These are phyloP conservation scores for Cercospora citrullina DNA, from an alignment of 2,329 filamentous ascomycete species.

Conservation along the genomic window DNA sequence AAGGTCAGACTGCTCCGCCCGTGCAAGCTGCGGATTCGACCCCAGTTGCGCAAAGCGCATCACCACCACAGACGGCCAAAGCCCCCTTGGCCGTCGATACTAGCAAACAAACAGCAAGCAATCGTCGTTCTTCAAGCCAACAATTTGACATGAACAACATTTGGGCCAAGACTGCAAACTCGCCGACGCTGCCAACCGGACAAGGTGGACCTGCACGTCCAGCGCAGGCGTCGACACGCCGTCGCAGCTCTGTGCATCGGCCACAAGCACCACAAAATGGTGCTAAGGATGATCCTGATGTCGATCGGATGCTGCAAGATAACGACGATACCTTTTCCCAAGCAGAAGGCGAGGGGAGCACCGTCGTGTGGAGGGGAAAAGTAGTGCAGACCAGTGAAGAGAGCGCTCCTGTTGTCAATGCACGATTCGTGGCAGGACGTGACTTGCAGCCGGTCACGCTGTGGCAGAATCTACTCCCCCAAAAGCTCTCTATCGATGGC, in stretches of 20 bases:
- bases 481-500: slow-evolving; percentile 68
- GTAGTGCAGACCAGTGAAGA: slow-evolving; percentile 46
- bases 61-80: slow-evolving; percentile 32
- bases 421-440: slow-evolving; percentile 80
- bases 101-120: slow-evolving; percentile 13
- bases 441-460: slow-evolving; percentile 67
- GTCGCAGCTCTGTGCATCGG: slow-evolving; percentile 37
- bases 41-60: slow-evolving; percentile 26
- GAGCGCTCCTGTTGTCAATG: slow-evolving; percentile 60
- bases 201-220: slow-evolving; percentile 41
- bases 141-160: slow-evolving; percentile 82
- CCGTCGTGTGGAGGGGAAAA: slow-evolving; percentile 75
- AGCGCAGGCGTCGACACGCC: slow-evolving; percentile 50
- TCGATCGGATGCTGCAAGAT: slow-evolving; percentile 83
- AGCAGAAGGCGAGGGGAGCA: slow-evolving; percentile 62
- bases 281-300: slow-evolving; percentile 77
- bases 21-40: slow-evolving; percentile 6
- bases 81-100: slow-evolving; percentile 27
- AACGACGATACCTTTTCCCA: slow-evolving; percentile 80
- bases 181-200: slow-evolving; percentile 30
- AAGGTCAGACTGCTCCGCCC: slow-evolving; percentile 40
- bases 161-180: slow-evolving; percentile 66
- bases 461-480: slow-evolving; percentile 76
- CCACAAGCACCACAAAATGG: slow-evolving; percentile 45
- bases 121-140: slow-evolving; percentile 41